Conservation (phyloP, 2,329 filamentous ascomycete species). For the Colletotrichum euphorbiae region DNA sequence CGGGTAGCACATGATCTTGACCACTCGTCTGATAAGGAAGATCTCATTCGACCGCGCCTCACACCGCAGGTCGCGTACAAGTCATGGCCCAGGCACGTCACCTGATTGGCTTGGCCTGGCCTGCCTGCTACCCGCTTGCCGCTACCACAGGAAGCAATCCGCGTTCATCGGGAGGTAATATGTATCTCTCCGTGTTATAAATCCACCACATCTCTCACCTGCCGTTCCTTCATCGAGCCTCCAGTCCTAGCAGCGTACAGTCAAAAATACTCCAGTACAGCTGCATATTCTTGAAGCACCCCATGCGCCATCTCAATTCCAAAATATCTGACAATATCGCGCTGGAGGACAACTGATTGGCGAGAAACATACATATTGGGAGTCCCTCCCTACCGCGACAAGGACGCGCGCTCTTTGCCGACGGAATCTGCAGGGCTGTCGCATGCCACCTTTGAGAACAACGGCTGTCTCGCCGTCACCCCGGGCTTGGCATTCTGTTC, state of each 20-base stretch:
- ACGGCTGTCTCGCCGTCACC: background rate
- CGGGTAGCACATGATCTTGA: background rate
- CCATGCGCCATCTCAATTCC: background rate
- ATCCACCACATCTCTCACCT: too few relatives aligned
- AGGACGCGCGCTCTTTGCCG: background rate
- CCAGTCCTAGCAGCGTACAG: too few relatives aligned
- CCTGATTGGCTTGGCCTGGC: constrained; percentile 25
- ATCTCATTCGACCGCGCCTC: constrained; percentile 10
- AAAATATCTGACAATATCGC: background rate
- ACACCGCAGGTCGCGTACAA: too few relatives aligned
- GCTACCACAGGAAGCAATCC: background rate
- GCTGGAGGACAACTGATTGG: background rate
- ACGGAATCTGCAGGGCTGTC: constrained; percentile 1
- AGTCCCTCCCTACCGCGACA: background rate
- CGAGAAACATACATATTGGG: background rate
- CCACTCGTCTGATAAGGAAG: constrained; percentile 14
- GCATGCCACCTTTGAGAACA: constrained; percentile 9
- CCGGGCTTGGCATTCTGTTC: background rate
- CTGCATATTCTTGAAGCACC: too few relatives aligned
- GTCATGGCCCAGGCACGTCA: constrained; percentile 8
- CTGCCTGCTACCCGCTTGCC: constrained; percentile 7
- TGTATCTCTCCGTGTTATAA: background rate
- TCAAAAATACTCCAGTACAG: too few relatives aligned
- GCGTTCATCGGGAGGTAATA: too few relatives aligned
- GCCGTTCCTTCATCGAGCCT: too few relatives aligned